These are phyloP conservation scores for Boletellus sp. DNA, from an alignment of 768 basidiomycete genomes.

Conservation along the genomic window DNA sequence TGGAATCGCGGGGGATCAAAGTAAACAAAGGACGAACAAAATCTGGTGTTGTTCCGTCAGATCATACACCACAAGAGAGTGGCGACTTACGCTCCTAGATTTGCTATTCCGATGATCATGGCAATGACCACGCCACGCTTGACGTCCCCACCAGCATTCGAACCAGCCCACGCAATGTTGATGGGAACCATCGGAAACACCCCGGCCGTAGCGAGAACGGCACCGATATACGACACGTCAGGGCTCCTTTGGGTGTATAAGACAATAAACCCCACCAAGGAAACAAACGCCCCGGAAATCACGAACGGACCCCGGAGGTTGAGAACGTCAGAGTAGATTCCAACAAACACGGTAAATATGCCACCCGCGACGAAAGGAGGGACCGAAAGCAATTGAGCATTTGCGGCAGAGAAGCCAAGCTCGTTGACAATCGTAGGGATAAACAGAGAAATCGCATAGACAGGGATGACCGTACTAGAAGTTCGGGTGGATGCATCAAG, in stretches of 20 bases:
- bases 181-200: background rate
- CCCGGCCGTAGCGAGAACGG: background rate
- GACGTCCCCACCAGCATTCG: background rate
- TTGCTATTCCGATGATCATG: background rate
- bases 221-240: background rate
- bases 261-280: background rate
- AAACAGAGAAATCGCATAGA: background rate
- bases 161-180: background rate
- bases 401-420: background rate
- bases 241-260: background rate
- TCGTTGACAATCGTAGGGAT: slow-evolving; percentile 3
- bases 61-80: background rate
- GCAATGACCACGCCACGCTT: slow-evolving; percentile 1
- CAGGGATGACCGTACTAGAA: background rate
- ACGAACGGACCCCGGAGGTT: background rate
- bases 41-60: background rate
- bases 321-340: background rate
- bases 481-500: background rate
- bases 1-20: background rate
- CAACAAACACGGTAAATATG: background rate
- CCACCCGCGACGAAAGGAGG: slow-evolving; percentile 1
- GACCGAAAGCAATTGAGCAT: slow-evolving; percentile 1
- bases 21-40: background rate
- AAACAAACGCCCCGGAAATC: background rate
- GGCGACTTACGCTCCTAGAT: background rate